phyloP scores from a whole-genome alignment of 2,329 filamentous ascomycete species.

The Xylaria polymorpha region DNA sequence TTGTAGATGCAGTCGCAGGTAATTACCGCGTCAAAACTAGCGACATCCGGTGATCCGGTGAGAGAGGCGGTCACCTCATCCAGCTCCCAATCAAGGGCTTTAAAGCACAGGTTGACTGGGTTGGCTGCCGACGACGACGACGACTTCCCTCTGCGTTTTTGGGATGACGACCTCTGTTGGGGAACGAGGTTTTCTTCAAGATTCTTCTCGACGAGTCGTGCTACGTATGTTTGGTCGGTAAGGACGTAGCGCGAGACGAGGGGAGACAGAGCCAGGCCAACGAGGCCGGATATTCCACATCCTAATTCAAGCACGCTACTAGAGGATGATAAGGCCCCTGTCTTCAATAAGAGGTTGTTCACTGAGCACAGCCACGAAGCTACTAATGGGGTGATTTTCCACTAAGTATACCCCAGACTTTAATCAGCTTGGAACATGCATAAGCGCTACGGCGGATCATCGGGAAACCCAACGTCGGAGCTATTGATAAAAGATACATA shows the following conservation, averaged over 20 bases:
- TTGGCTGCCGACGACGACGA: slow-evolving; percentile 10
- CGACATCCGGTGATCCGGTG: slow-evolving; percentile 50
- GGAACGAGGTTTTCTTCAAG: slow-evolving; percentile 68
- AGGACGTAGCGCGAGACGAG: slow-evolving; percentile 75
- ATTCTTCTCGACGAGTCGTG: slow-evolving; percentile 81
- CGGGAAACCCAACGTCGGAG: background rate
- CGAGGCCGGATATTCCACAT: slow-evolving; percentile 85
- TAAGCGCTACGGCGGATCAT: slow-evolving; percentile 7
- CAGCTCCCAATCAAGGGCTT: slow-evolving; percentile 85
- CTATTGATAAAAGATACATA: background rate
- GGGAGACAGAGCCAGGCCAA: slow-evolving; percentile 75
- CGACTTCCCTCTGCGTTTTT: slow-evolving; percentile 43
- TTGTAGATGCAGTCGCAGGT: slow-evolving; percentile 98
- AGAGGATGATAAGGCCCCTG: slow-evolving; percentile 61
- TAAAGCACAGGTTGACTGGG: slow-evolving; percentile 63
- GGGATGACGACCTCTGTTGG: slow-evolving; percentile 27
- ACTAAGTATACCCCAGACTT: slow-evolving; percentile 55
- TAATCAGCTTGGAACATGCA: slow-evolving; percentile 10
- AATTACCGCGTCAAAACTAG: slow-evolving; percentile 77
- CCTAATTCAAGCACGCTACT: slow-evolving; percentile 84
- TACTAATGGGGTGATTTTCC: slow-evolving; percentile 88
- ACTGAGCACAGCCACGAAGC: slow-evolving; percentile 79
- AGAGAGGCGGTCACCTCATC: slow-evolving; percentile 62
- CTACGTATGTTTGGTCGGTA: slow-evolving; percentile 89
- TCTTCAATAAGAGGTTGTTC: slow-evolving; percentile 71